Conservation (phyloP, 176 grass and related monocot species). For the Triticum turgidum region DNA sequence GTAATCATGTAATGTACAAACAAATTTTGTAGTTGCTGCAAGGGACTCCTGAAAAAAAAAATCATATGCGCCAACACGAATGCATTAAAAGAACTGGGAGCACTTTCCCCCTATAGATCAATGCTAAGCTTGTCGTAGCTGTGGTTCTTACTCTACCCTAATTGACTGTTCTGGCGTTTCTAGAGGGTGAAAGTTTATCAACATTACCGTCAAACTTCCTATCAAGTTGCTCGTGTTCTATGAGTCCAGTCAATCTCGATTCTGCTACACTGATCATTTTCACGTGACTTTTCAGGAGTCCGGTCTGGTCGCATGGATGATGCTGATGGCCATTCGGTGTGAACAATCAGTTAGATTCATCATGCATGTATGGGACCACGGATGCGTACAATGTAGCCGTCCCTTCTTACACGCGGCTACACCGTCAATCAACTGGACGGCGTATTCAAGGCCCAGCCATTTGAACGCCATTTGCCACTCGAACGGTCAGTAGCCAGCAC, state of each 20-base stretch:
- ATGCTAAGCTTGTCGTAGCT: neutral
- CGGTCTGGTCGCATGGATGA: neutral
- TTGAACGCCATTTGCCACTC: neutral
- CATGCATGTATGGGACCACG: neutral
- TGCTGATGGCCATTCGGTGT: neutral
- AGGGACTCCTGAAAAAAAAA: neutral
- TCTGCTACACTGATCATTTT: neutral
- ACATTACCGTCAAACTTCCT: neutral
- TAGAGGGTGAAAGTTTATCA: neutral
- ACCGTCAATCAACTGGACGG: neutral
- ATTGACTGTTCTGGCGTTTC: neutral
- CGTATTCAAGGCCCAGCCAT: neutral
- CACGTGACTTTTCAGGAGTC: neutral
- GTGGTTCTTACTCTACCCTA: neutral
- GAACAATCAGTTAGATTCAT: neutral
- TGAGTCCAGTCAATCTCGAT: neutral
- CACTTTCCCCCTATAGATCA: neutral
- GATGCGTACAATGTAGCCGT: neutral
- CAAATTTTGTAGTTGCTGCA: neutral
- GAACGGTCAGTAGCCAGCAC: neutral
- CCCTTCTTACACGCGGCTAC: neutral
- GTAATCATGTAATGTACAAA: slow-evolving; percentile 32
- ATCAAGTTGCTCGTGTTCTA: neutral
- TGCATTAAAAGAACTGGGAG: neutral
- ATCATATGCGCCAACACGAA: neutral